Percentiles rank a stretch among this genome's conserved stretches.
phyloP scores from a whole-genome alignment of 306 rosid genomes.

The Lathyrus oleraceus region DNA sequence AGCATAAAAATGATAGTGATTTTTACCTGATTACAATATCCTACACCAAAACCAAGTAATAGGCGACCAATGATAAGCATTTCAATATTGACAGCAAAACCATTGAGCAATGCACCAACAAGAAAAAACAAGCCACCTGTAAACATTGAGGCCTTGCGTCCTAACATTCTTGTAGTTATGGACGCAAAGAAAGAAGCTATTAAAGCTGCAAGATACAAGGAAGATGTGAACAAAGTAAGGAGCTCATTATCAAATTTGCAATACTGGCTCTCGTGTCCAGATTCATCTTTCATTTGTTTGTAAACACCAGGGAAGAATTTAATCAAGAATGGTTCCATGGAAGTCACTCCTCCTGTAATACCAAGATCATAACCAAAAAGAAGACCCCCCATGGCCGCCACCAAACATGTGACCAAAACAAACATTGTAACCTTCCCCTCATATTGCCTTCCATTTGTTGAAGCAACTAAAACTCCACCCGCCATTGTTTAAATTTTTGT shows the following conservation, averaged over 20 bases:
- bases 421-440: too few species aligned
- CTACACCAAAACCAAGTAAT: not conserved
- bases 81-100: not conserved
- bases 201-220: not conserved
- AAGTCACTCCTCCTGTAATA: too few species aligned
- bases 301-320: too few species aligned
- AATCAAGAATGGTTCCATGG: too few species aligned
- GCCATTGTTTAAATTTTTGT: too few species aligned
- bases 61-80: not conserved
- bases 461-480: too few species aligned
- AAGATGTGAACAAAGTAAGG: constrained; percentile 4
- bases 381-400: too few species aligned
- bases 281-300: too few species aligned
- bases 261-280: not conserved
- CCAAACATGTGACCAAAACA: too few species aligned
- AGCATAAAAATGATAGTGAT: too few species aligned
- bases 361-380: too few species aligned
- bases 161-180: constrained; percentile 18
- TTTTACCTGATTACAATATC: not conserved
- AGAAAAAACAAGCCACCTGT: not conserved
- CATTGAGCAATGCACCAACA: not conserved
- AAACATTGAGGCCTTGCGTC: constrained; percentile 11
- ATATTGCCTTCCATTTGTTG: too few species aligned
- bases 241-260: not conserved
- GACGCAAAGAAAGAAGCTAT: constrained; percentile 35